Evolutionary conservation across 352 stramenopile genomes (phyloP), one percentile per base, ranked within the genome.

Genomic region (Phytopythium aichiense): DNA sequence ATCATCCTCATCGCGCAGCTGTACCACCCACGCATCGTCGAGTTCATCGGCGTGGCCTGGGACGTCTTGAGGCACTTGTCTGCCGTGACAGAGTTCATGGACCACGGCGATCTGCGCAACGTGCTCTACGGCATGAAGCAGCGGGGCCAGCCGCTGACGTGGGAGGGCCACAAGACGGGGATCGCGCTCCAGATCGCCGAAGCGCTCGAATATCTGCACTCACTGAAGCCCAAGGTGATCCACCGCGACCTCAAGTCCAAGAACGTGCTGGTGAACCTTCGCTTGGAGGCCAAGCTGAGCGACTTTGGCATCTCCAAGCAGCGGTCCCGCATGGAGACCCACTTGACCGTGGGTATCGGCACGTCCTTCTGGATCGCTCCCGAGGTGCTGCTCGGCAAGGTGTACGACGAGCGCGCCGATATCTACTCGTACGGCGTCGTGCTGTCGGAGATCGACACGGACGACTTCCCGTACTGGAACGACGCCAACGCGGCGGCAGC

Each of bases 61-160:
- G 79, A 87, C 50, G 68, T 58, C 49, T 50, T 91, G 0, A 76
- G 66, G 25, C 75, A 88, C 42, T 28, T 90, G 1, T 72, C 66
- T 18, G 72, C 73, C 1, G 77, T 90, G 7, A 87, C 73, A 1
- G 81, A 91, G 69, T 81, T 77, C 48, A 88, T 91, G 81, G 77
- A 40, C 6, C 35, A 4, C 35, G 35, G 35, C 0, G 35, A 40
- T 8, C 35, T 40, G 35, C 35, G 35, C 35, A 40, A 40, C 33
- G 33, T 38, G 33, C 33, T 38, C 7, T 38, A 38, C 33, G 33
- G 33, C 33, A 8, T 38, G 7, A 38, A 38, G 33, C 33, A 38
- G 33, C 33, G 7, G 33, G 33, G 33, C 35, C 83, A 9, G 35
- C 35, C 35, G 2, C 12, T 40, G 5, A 40, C 35, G 0, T 40